Percentiles rank a stretch among this genome's conserved stretches.
phyloP scores from a whole-genome alignment of 495 filamentous ascomycete genomes.

The Xylaria telfairii region DNA sequence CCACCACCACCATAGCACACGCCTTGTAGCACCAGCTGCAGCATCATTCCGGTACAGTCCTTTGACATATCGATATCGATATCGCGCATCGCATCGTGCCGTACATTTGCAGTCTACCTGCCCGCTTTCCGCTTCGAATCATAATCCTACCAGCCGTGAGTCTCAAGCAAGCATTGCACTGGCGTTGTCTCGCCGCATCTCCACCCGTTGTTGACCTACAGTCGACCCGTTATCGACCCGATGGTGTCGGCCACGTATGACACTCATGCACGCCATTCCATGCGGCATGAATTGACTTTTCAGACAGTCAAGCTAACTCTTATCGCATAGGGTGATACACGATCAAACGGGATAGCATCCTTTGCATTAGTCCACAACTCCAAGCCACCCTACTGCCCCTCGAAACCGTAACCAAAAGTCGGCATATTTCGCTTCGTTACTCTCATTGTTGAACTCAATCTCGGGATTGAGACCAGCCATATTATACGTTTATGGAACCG shows the following conservation, averaged over 20 bases:
- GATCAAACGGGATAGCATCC: neutral
- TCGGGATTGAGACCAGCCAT: neutral
- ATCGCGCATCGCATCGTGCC: neutral
- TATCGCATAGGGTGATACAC: neutral
- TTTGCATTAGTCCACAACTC: neutral
- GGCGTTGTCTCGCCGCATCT: neutral
- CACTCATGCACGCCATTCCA: neutral
- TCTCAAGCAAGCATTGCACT: neutral
- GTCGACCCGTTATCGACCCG: neutral
- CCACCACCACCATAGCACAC: neutral
- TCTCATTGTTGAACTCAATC: neutral
- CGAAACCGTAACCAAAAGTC: neutral
- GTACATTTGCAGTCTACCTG: neutral
- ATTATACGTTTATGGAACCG: conserved; percentile 7
- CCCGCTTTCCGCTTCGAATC: neutral
- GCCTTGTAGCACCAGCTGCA: neutral
- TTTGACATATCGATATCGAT: neutral
- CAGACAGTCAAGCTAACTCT: neutral
- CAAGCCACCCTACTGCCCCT: neutral
- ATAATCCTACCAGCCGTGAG: neutral
- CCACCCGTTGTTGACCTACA: neutral
- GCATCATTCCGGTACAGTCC: neutral
- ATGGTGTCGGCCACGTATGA: neutral
- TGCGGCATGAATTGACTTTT: neutral
- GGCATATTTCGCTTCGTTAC: neutral